A percentile compares a stretch with the other conserved stretches of the same genome.
Conservation (phyloP, 768 basidiomycete species). For the Tremella mesenterica region DNA sequence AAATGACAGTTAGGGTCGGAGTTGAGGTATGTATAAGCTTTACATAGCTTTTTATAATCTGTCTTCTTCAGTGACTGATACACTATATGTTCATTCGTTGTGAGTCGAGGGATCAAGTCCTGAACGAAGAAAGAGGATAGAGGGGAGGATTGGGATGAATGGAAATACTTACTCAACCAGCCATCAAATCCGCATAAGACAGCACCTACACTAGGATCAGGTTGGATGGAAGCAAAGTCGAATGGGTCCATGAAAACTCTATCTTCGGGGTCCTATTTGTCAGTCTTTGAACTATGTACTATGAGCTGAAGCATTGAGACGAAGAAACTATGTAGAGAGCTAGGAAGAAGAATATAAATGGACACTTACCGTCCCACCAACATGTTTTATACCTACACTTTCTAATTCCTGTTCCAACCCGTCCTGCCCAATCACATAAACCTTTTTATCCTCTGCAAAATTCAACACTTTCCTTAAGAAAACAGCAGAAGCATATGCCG, state of each 20-base stretch:
- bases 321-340: not conserved
- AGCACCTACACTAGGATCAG: slow-evolving; percentile 71
- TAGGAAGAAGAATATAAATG: not conserved
- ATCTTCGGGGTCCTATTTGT: slow-evolving; percentile 68
- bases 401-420: slow-evolving; percentile 88
- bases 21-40: slow-evolving; percentile 80
- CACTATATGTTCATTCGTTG: not conserved
- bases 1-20: slow-evolving; percentile 73
- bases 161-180: slow-evolving; percentile 51
- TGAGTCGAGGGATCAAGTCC: too few species aligned
- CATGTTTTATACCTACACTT: slow-evolving; percentile 69
- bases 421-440: slow-evolving; percentile 85
- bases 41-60: slow-evolving; percentile 85
- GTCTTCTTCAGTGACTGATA: slow-evolving; percentile 4
- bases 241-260: slow-evolving; percentile 66
- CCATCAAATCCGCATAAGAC: slow-evolving; percentile 90
- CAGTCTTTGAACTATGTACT: not conserved
- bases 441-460: slow-evolving; percentile 81
- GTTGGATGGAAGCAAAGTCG: slow-evolving; percentile 53
- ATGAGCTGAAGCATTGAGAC: not conserved
- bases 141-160: not conserved
- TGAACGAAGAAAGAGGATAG: too few species aligned
- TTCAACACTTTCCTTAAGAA: slow-evolving; percentile 83
- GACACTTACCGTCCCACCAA: slow-evolving; percentile 72
- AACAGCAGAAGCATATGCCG: slow-evolving; percentile 75